A percentile compares a stretch with the other conserved stretches of the same genome.
Conservation (phyloP, 805 yeast species). For the Candida hungchunana region DNA sequence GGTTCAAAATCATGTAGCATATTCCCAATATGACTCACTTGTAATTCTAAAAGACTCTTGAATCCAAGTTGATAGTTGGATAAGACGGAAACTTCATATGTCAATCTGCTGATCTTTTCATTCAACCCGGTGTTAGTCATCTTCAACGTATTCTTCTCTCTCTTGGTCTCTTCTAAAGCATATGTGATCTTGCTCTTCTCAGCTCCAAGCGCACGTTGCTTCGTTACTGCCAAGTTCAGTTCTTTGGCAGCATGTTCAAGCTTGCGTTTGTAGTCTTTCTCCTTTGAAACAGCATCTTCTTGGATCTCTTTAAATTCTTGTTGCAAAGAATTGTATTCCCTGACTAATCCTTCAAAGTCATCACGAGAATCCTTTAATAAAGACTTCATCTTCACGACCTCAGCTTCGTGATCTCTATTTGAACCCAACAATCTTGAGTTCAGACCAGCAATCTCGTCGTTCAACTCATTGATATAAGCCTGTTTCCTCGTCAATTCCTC, state of each 20-base stretch:
- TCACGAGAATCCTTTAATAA: conserved; percentile 13
- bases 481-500: conserved; percentile 14
- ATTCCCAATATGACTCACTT: conserved; percentile 44
- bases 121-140: conserved; percentile 35
- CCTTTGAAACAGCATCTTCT: conserved; percentile 28
- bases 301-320: conserved; percentile 21
- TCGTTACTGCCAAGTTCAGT: conserved; percentile 37
- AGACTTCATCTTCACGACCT: conserved; percentile 10
- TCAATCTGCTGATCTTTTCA: conserved; percentile 33
- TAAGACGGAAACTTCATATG: conserved; percentile 23
- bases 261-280: conserved; percentile 27
- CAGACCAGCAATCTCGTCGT: conserved; percentile 14
- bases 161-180: conserved; percentile 34
- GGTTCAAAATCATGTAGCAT: conserved; percentile 47
- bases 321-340: conserved; percentile 26
- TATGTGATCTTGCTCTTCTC: conserved; percentile 42
- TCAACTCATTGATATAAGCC: conserved; percentile 16
- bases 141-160: conserved; percentile 35
- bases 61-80: conserved; percentile 38
- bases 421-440: conserved; percentile 11
- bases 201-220: conserved; percentile 39
- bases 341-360: conserved; percentile 18
- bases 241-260: conserved; percentile 35
- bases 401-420: conserved; percentile 14
- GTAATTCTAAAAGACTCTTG: conserved; percentile 37